Base-by-base conservation (phyloP, 495 filamentous ascomycete species). In the Elasticomyces elasticus region DNA sequence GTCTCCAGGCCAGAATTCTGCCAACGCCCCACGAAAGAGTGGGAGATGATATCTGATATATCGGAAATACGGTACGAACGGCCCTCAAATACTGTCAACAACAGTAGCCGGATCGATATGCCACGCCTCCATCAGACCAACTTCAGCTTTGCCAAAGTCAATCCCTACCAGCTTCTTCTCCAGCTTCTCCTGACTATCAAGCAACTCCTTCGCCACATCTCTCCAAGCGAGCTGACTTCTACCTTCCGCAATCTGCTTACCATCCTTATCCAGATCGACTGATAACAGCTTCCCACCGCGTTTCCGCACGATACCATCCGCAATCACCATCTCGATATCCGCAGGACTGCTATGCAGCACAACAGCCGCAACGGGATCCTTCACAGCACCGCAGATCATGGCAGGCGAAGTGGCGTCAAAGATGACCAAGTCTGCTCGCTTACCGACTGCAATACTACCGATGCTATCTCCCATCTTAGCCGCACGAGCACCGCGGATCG, bases 341-440 rank as follows among this genome's bases (percentile, higher is more conserved):
- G 70, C 73, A 10, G 73, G 67, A 30, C 66, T 72, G 0, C 71
- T 67, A 49, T 78, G 76, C 48, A 79, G 57, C 2, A 79, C 66
- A 10, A 79, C 65, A 0, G 76, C 76, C 11, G 76, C 73, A 26
- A 79, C 71, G 3, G 76, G 73, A 51, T 79, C 76, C 20, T 44
- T 58, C 69, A 72, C 74, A 1, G 74, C 74, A 19, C 30, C 49
- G 19, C 28, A 38, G 3, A 78, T 59, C 71, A 79, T 62, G 4
- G 58, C 56, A 5, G 76, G 75, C 1, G 69, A 55, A 0, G 59
- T 64, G 13, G 72, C 74, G 49, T 75, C 64, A 64, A 74, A 78
- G n/a, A 78, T 66, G 15, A 74, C 69, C n/a, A 78, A 42, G 46
- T 78, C 75, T 1, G 75, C 75, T 51, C 72, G 72, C 1, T 72